Evolutionary conservation across 176 grass and related monocot species (phyloP).

Genomic region (Phyllostachys edulis): DNA sequence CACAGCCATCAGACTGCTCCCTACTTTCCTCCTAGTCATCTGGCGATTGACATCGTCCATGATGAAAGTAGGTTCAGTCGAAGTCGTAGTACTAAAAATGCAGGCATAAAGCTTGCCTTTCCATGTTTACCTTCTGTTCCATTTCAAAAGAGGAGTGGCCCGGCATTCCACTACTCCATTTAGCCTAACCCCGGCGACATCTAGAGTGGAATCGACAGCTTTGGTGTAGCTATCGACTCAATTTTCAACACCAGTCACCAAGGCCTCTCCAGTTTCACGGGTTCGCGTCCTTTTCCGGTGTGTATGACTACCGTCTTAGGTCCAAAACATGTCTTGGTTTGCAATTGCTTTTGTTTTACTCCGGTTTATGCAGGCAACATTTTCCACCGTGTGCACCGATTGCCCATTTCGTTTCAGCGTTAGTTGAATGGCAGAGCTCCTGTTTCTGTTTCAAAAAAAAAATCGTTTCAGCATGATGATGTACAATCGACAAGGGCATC

Average conservation of each 20-base stretch:
- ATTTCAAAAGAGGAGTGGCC: neutral
- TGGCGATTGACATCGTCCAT: neutral
- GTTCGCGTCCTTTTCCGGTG: neutral
- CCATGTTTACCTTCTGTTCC: neutral
- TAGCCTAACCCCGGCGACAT: neutral
- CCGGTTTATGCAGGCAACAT: neutral
- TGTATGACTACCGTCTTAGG: neutral
- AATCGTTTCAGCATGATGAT: neutral
- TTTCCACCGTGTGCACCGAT: neutral
- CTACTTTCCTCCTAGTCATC: neutral
- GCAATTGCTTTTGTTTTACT: neutral
- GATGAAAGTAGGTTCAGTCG: neutral
- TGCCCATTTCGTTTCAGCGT: neutral
- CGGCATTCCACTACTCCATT: neutral
- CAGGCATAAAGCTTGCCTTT: neutral
- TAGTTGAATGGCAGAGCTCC: too few relatives aligned
- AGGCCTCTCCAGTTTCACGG: neutral
- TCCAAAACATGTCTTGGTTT: neutral
- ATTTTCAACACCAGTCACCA: neutral
- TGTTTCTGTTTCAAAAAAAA: neutral
- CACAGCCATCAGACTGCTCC: neutral
- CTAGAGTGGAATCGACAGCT: neutral
- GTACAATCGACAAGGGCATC: too few relatives aligned
- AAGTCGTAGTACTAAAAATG: neutral
- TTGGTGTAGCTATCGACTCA: neutral